phyloP scores from a whole-genome alignment of 1,284 basidiomycete species.

The Moesziomyces globuligerus region DNA sequence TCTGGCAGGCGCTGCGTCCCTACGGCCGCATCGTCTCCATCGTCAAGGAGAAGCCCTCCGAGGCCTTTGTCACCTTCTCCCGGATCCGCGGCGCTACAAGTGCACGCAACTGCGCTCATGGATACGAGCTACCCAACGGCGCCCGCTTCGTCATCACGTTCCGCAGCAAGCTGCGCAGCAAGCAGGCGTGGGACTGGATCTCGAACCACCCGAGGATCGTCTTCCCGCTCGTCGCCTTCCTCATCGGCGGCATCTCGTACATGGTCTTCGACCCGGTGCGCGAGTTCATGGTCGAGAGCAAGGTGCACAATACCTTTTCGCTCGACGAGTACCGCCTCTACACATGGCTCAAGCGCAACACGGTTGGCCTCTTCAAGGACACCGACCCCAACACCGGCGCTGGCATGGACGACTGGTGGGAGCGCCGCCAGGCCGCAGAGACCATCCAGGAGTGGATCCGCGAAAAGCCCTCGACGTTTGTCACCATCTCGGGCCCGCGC shows the following conservation, averaged over 20 bases:
- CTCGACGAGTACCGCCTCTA: conserved; percentile 42
- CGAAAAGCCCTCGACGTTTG: conserved; percentile 78
- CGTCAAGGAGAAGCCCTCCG: conserved; percentile 55
- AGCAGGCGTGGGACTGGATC: conserved; percentile 84
- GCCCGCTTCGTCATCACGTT: conserved; percentile 78
- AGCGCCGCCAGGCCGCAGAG: conserved; percentile 79
- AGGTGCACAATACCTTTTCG: conserved; percentile 81
- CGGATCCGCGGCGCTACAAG: conserved; percentile 77
- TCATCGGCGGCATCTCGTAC: conserved; percentile 87
- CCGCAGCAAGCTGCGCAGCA: conserved; percentile 78
- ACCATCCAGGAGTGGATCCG: conserved; percentile 77
- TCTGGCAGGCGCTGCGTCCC: conserved; percentile 72
- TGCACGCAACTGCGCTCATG: conserved; percentile 87
- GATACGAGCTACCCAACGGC: conserved; percentile 71
- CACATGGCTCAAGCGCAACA: conserved; percentile 55
- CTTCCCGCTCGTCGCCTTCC: conserved; percentile 84
- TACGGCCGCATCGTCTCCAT: conserved; percentile 84
- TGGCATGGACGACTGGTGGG: conserved; percentile 77
- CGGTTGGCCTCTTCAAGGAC: conserved; percentile 48
- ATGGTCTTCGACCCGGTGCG: conserved; percentile 90
- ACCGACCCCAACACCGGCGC: conserved; percentile 35
- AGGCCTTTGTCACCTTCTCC: conserved; percentile 52
- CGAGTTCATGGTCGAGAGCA: conserved; percentile 82
- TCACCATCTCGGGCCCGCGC: conserved; percentile 85
- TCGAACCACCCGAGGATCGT: conserved; percentile 85